Evolutionary conservation across 1,284 basidiomycete species (phyloP).

Genomic region (Ustilago bromivora): DNA sequence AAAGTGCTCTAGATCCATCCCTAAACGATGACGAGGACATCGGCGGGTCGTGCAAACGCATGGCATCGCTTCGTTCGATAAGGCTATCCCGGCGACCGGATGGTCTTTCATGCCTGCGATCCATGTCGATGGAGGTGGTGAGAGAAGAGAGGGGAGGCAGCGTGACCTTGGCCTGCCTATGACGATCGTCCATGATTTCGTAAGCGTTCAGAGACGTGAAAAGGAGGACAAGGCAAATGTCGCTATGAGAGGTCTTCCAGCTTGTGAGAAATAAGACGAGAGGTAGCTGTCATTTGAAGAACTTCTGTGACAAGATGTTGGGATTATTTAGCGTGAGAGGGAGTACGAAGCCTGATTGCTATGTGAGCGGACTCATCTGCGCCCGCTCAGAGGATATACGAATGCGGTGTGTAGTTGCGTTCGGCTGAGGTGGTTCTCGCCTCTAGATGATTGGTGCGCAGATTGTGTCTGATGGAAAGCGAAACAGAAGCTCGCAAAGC

Average conservation of each 20-base stretch:
- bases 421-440: background rate
- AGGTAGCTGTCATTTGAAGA: slow-evolving; percentile 6
- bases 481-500: slow-evolving; percentile 3
- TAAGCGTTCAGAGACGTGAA: background rate
- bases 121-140: slow-evolving; percentile 31
- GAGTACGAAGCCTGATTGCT: background rate
- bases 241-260: background rate
- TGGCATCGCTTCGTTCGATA: background rate
- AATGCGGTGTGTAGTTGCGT: background rate
- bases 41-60: background rate
- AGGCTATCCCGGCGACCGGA: background rate
- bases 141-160: slow-evolving; percentile 43
- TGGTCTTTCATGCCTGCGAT: slow-evolving; percentile 10
- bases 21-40: background rate
- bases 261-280: background rate
- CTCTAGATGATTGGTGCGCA: background rate
- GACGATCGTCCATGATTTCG: slow-evolving; percentile 20
- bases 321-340: background rate
- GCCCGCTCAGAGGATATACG: background rate
- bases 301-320: background rate
- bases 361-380: background rate
- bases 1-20: background rate
- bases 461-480: background rate
- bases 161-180: slow-evolving; percentile 24
- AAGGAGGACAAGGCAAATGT: background rate